Evolutionary conservation across 441 rosid species (phyloP).

Genomic region (Pelargonium myrrhifolium): DNA sequence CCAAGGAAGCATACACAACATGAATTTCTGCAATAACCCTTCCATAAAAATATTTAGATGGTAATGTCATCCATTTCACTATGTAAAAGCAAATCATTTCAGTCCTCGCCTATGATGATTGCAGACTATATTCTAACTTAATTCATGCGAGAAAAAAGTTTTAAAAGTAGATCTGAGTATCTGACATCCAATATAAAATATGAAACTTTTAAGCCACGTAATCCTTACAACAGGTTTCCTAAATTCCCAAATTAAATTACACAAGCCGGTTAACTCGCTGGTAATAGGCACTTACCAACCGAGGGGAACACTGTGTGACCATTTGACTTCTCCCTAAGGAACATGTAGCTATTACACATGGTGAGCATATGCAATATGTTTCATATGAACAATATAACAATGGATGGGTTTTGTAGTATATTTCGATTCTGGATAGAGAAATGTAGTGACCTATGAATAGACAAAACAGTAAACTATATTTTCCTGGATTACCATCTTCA

Average conservation of each 20-base stretch:
- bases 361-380: neutral
- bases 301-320: neutral
- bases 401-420: neutral
- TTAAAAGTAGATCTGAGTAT: neutral
- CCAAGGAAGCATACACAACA: slow-evolving; percentile 1
- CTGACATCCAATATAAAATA: neutral
- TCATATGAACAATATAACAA: neutral
- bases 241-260: neutral
- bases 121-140: too few species aligned
- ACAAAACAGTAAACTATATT: neutral
- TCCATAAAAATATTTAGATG: neutral
- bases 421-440: neutral
- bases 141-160: neutral
- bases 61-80: neutral
- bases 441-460: neutral
- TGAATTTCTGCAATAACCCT: neutral
- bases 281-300: neutral
- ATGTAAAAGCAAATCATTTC: slow-evolving; percentile 1
- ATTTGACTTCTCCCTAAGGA: neutral
- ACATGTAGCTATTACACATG: neutral
- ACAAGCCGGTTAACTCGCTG: neutral
- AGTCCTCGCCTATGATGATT: neutral
- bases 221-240: neutral
- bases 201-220: neutral
- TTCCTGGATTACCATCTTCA: neutral